Evolutionary conservation across 306 rosid genomes (phyloP), one percentile per base, ranked within the genome.

Genomic region (Lathyrus aphaca): DNA sequence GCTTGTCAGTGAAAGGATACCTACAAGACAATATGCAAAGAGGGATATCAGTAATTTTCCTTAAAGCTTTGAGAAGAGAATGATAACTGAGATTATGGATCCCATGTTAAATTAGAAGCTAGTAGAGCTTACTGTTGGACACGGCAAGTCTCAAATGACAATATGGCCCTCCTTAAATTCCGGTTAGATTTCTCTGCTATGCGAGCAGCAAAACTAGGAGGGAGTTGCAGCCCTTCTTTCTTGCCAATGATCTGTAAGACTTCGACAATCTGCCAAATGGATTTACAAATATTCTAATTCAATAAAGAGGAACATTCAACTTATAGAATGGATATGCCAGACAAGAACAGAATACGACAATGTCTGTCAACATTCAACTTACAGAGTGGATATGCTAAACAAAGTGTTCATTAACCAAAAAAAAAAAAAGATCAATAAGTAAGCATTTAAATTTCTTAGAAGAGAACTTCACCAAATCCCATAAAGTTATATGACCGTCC

Each of bases 111-210:
- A 74, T 51, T 32, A 56, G 78, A 65, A 43, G 68, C 39, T 57
- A 40, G 42, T 27, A 45, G 73, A 65, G 61, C 92, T 80, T 78
- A 94, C 99, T 94, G 97, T 73, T 87, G 97, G 60, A 94, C 99
- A 58, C 79, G 95, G 30, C 99, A 94, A 64, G 96, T 88, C 89
- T 94, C 99, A 62, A 90, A 82, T 56, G 96, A 78, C 75, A 94
- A 59, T 81, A 94, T 87, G 23, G 97, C 94, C 77, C 99, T 91
- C 84, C 99, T 77, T 68, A 91, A 79, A 85, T 89, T 94, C 75
- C 97, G 76, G 69, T 87, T 94, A 68, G 97, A 90, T 79, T 91
- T 94, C 79, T 90, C 95, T 25, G 91, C 97, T 76, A 91, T 78
- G 64, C 89, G 91, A 73, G 85, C 81, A 80, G 91, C 84, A 71